Evolutionary conservation across 73 alveolate genomes (phyloP).

Genomic region (Tetrahymena borealis): DNA sequence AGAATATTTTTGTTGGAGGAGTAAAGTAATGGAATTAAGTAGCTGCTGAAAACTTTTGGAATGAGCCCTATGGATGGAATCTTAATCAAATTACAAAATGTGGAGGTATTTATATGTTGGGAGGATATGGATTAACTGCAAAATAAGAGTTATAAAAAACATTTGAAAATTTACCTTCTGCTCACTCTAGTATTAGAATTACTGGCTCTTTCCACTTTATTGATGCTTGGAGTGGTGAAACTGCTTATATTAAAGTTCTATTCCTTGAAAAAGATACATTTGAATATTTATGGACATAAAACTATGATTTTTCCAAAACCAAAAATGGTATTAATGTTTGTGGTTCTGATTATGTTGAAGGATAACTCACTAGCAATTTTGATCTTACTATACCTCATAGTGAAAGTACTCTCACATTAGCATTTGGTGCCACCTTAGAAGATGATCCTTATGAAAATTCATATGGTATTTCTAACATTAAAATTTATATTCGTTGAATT

Average conservation of each 20-base stretch:
- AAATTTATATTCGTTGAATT: conserved; percentile 18
- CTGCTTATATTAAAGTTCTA: conserved; percentile 55
- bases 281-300: conserved; percentile 63
- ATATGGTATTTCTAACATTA: conserved; percentile 58
- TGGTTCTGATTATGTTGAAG: conserved; percentile 61
- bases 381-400: conserved; percentile 51
- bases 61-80: conserved; percentile 48
- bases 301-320: conserved; percentile 42
- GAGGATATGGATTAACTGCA: conserved; percentile 66
- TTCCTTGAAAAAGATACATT: conserved; percentile 41
- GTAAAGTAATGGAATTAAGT: background rate
- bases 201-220: conserved; percentile 66
- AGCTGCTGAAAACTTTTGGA: conserved; percentile 23
- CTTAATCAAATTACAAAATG: conserved; percentile 48
- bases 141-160: conserved; percentile 54
- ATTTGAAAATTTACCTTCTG: conserved; percentile 49
- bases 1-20: background rate
- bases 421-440: conserved; percentile 55
- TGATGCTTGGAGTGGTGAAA: conserved; percentile 79
- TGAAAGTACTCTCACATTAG: conserved; percentile 23
- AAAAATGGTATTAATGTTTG: conserved; percentile 64
- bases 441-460: conserved; percentile 63
- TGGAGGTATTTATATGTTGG: conserved; percentile 62
- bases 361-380: conserved; percentile 45
- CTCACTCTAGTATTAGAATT: conserved; percentile 50